Percentiles rank a stretch among this genome's conserved stretches.
Conservation (phyloP, 176 grass and related monocot genomes). For the Metroxylon sagu region DNA sequence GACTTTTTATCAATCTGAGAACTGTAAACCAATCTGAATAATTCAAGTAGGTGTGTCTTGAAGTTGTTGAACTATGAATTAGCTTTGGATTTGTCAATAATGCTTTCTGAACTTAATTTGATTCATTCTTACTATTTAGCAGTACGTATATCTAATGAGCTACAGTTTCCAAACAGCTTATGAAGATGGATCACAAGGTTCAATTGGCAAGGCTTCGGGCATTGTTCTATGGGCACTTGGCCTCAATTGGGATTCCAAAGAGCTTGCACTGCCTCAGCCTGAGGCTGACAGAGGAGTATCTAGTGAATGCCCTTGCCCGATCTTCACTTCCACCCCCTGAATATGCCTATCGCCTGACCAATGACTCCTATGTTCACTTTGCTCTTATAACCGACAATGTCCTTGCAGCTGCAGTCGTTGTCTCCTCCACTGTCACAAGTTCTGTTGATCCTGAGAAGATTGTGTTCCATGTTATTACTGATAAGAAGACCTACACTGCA, state of each 20-base stretch:
- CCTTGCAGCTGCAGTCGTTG: slow-evolving; percentile 55
- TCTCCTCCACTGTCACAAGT: slow-evolving; percentile 49
- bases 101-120: too few species aligned
- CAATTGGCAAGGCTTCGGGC: slow-evolving; percentile 44
- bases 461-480: slow-evolving; percentile 88
- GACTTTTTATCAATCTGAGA: too few species aligned
- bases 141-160: too few species aligned
- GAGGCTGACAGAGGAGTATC: slow-evolving; percentile 64
- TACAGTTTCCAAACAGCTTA: slow-evolving; percentile 28
- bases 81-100: too few species aligned
- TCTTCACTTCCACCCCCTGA: slow-evolving; percentile 73
- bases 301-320: slow-evolving; percentile 63
- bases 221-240: slow-evolving; percentile 54
- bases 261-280: slow-evolving; percentile 74
- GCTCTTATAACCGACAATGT: slow-evolving; percentile 80
- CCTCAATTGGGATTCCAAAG: slow-evolving; percentile 69
- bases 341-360: slow-evolving; percentile 49
- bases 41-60: too few species aligned
- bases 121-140: too few species aligned
- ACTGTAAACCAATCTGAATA: too few species aligned
- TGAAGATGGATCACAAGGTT: slow-evolving; percentile 85
- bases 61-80: too few species aligned
- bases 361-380: slow-evolving; percentile 51
- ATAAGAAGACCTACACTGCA: slow-evolving; percentile 76
- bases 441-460: slow-evolving; percentile 37